Conservation (phyloP, 2,329 filamentous ascomycete species). For the Nemania serpens region DNA sequence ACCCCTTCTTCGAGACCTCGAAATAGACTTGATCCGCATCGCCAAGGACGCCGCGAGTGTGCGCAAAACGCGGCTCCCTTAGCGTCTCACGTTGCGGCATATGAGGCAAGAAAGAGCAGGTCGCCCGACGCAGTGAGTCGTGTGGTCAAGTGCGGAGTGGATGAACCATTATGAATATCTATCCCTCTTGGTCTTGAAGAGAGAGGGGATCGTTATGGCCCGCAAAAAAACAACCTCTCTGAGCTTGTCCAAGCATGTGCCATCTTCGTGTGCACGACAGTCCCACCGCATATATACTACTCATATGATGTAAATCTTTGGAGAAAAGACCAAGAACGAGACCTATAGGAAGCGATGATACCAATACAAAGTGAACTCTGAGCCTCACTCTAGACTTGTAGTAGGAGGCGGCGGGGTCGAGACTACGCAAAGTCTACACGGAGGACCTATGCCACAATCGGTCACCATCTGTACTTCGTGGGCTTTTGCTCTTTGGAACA, state of each 20-base stretch:
- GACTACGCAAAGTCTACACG: no score
- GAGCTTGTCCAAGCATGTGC: background rate
- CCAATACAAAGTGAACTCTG: background rate
- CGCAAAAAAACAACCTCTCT: no score
- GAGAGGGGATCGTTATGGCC: background rate
- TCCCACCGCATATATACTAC: background rate
- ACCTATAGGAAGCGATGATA: background rate
- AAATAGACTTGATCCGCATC: background rate
- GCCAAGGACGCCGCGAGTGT: constrained; percentile 8
- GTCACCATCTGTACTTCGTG: constrained; percentile 8
- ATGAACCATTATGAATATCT: background rate
- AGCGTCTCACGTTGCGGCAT: background rate
- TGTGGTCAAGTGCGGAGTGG: background rate
- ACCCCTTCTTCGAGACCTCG: background rate
- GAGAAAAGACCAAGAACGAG: background rate
- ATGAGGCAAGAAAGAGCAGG: background rate
- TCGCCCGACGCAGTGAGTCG: background rate
- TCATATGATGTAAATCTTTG: background rate
- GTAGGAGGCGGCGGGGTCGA: background rate
- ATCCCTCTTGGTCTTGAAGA: background rate
- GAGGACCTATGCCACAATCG: no score
- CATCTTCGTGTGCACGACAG: background rate
- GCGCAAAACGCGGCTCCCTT: constrained; percentile 18
- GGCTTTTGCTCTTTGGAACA: background rate
- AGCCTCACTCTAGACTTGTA: background rate